Conservation (phyloP, 371 early-diverging fungal genomes). For the Chytridium lagenaria region DNA sequence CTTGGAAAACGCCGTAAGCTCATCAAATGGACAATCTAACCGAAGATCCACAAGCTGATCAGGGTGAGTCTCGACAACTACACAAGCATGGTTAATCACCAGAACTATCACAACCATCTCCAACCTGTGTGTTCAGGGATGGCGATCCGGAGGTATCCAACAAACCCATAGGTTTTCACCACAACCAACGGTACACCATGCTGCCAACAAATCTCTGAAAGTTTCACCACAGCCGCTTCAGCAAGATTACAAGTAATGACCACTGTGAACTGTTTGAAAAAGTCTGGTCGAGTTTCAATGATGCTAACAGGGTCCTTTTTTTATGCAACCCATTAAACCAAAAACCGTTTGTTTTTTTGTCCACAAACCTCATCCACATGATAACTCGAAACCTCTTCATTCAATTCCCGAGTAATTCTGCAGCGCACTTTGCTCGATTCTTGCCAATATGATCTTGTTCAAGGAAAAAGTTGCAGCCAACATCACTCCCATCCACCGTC, state of each 20-base stretch:
- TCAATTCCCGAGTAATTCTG: conserved; percentile 81
- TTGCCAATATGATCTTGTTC: conserved; percentile 66
- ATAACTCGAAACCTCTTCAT: conserved; percentile 80
- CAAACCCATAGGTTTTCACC: conserved; percentile 74
- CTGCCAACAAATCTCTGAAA: conserved; percentile 68
- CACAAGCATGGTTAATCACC: conserved; percentile 3
- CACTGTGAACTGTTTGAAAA: conserved; percentile 71
- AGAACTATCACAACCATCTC: not conserved
- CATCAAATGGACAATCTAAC: conserved; percentile 79
- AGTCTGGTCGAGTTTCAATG: conserved; percentile 63
- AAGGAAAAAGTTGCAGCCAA: conserved; percentile 91
- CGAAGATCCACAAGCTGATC: conserved; percentile 80
- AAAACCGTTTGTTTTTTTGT: too few relatives aligned
- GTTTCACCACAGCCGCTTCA: conserved; percentile 58
- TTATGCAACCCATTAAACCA: too few relatives aligned
- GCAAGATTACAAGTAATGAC: conserved; percentile 74
- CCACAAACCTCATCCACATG: conserved; percentile 61
- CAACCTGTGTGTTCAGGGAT: conserved; percentile 77
- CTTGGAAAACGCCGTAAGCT: conserved; percentile 64
- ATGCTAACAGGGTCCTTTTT: conserved; percentile 47
- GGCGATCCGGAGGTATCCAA: conserved; percentile 66
- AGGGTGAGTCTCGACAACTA: conserved; percentile 89
- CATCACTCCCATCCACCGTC: conserved; percentile 67
- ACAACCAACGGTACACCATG: conserved; percentile 69
- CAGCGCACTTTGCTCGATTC: conserved; percentile 67